Percentiles rank a stretch among this genome's conserved stretches.
These are phyloP conservation scores for Alternaria sp. DNA, from an alignment of 2,329 filamentous ascomycete genomes.

Conservation along the genomic window DNA sequence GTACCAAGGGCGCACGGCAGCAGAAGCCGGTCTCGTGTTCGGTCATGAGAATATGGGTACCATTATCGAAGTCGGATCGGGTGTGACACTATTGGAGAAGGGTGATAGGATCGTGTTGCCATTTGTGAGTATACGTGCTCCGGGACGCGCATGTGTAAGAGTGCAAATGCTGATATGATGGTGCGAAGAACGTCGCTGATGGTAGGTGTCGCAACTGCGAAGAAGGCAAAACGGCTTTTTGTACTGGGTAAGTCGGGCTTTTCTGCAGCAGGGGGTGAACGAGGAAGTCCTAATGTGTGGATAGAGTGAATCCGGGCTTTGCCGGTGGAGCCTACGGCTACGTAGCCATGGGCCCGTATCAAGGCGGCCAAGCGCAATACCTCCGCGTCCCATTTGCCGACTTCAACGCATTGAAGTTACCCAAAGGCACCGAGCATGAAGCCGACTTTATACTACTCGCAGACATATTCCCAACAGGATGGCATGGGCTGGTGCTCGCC, in stretches of 20 bases:
- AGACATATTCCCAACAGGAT: slow-evolving; percentile 62
- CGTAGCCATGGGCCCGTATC: slow-evolving; percentile 67
- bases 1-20: slow-evolving; percentile 72
- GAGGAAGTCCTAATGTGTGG: slow-evolving; percentile 7
- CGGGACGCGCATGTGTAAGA: neutral
- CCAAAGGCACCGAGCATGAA: slow-evolving; percentile 68
- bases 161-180: neutral
- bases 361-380: slow-evolving; percentile 70
- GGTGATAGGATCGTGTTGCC: slow-evolving; percentile 72
- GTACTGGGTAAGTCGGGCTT: slow-evolving; percentile 59
- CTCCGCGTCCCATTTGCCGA: slow-evolving; percentile 72
- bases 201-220: slow-evolving; percentile 69
- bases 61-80: slow-evolving; percentile 63
- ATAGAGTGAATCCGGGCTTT: slow-evolving; percentile 65
- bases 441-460: slow-evolving; percentile 65
- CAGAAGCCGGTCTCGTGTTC: slow-evolving; percentile 69
- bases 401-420: slow-evolving; percentile 71
- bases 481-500: slow-evolving; percentile 66
- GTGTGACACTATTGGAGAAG: slow-evolving; percentile 68
- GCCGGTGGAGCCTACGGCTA: slow-evolving; percentile 69
- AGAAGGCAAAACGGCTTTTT: slow-evolving; percentile 71
- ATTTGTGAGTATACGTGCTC: slow-evolving; percentile 51
- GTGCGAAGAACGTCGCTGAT: slow-evolving; percentile 21
- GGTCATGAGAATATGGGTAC: slow-evolving; percentile 71
- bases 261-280: neutral